These are phyloP conservation scores for Colletotrichum graminicola DNA, from an alignment of 2,329 filamentous ascomycete genomes.

Conservation along the genomic window DNA sequence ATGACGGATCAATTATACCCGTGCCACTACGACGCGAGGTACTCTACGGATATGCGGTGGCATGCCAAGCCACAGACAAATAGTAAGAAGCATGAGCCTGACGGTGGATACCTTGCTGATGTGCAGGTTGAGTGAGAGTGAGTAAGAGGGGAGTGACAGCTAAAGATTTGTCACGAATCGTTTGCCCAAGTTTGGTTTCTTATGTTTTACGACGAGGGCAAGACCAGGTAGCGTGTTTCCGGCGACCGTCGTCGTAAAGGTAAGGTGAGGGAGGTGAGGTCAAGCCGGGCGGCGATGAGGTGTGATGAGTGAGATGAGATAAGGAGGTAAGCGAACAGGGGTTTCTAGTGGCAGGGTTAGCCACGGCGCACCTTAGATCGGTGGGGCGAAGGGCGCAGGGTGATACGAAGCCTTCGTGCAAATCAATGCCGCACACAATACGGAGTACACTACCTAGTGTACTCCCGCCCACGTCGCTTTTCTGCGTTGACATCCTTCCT, in stretches of 20 bases:
- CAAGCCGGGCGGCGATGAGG: neutral
- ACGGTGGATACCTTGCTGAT: neutral
- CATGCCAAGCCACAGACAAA: neutral
- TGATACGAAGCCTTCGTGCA: constrained; percentile 1
- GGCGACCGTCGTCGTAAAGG: neutral
- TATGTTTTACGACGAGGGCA: neutral
- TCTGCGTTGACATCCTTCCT: no score
- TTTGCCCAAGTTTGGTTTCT: neutral
- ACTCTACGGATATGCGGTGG: neutral
- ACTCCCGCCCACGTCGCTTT: no score
- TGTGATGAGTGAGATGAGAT: constrained; percentile 18
- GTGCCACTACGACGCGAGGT: constrained; percentile 6
- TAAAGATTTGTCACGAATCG: neutral
- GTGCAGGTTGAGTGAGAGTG: neutral
- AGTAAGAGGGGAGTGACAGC: neutral
- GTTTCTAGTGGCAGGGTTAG: neutral
- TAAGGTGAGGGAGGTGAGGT: constrained; percentile 6
- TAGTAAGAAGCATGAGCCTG: neutral
- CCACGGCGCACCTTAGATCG: constrained; percentile 2
- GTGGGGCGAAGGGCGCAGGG: constrained; percentile 2
- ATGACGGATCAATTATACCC: constrained; percentile 28
- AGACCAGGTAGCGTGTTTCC: constrained; percentile 5
- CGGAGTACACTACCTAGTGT: no score
- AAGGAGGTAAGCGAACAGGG: constrained; percentile 12
- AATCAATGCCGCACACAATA: constrained; percentile 6